These are phyloP conservation scores for Staphylotrichum tortipilum DNA, from an alignment of 495 filamentous ascomycete species.

Conservation along the genomic window DNA sequence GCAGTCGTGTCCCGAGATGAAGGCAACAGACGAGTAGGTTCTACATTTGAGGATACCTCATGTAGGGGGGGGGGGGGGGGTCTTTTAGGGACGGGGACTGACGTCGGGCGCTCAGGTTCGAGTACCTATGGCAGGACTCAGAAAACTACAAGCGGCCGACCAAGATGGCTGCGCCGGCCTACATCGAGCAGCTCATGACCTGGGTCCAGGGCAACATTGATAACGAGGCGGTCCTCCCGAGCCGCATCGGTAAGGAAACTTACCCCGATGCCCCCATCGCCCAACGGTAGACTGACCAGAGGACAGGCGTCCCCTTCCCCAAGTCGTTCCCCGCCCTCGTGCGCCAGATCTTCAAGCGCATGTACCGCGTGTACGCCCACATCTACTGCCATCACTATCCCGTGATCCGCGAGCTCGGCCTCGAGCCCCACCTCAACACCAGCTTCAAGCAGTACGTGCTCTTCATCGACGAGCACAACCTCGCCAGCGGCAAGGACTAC, in stretches of 20 bases:
- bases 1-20: constrained; percentile 96
- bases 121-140: constrained; percentile 96
- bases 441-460: constrained; percentile 99
- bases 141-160: constrained; percentile 90
- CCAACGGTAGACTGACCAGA: neutral
- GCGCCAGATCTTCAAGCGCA: constrained; percentile 92
- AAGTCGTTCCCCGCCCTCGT: constrained; percentile 81
- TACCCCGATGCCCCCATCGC: too few species aligned
- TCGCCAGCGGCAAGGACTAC: constrained; percentile 90
- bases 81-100: neutral
- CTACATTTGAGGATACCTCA: too few species aligned
- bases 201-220: constrained; percentile 95
- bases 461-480: constrained; percentile 85
- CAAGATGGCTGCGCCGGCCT: constrained; percentile 94
- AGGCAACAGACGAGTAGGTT: constrained; percentile 90
- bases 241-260: constrained; percentile 77
- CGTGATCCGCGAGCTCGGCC: constrained; percentile 85
- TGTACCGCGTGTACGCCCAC: constrained; percentile 97
- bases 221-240: constrained; percentile 90
- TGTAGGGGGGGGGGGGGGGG: too few species aligned
- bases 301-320: constrained; percentile 81
- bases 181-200: constrained; percentile 93
- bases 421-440: constrained; percentile 96
- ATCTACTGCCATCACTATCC: constrained; percentile 99
- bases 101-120: constrained; percentile 55